Evolutionary conservation across 2,329 filamentous ascomycete species (phyloP), one percentile per base, ranked within the genome.

Genomic region (Epichloe aotearoae): DNA sequence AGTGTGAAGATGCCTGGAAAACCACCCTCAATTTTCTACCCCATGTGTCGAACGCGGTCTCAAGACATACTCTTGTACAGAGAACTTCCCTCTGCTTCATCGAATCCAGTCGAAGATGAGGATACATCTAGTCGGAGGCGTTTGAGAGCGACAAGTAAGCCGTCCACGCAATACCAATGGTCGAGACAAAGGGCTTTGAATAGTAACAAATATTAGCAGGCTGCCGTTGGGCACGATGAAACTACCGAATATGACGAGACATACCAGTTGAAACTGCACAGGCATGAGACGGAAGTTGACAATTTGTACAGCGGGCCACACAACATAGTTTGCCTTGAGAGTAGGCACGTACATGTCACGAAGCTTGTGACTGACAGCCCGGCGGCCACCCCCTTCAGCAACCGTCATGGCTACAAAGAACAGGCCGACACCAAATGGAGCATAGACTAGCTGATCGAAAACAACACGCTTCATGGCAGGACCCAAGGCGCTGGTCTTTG

Each of bases 321-420:
- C 79, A 59, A 95, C 74, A 61, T 85, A 98, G 70, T 98, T 98
- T 59, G 91, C 90, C 74, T 96, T 95, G 58, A 98, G 74, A 8
- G 93, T 91, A 14, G 91, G 89, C 52, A 96, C 68, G 65, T 95
- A 98, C 69, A 97, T 90, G 64, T 96, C 91, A 62, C 86, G 79
- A 60, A 98, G 83, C 74, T 98, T 98, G 64, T 83, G 78, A 54
- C 76, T 71, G 47, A 98, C 76, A 7, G 87, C 90, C 53, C 86
- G 77, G 60, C 79, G 81, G 34, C 89, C 88, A 52, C 93, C 93
- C 93, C 93, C 93, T 69, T 98, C 93, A 12, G 91, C 87, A 15
- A 97, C 69, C 0, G 93, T 97, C 91, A 98, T 97, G 69, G 84
- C 91, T 1, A 87, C 89, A 67, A 97, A 98, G 74, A 98, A 98